Evolutionary conservation across 805 yeast species (phyloP), one percentile per base, ranked within the genome.

Genomic region (Teunomyces stri): DNA sequence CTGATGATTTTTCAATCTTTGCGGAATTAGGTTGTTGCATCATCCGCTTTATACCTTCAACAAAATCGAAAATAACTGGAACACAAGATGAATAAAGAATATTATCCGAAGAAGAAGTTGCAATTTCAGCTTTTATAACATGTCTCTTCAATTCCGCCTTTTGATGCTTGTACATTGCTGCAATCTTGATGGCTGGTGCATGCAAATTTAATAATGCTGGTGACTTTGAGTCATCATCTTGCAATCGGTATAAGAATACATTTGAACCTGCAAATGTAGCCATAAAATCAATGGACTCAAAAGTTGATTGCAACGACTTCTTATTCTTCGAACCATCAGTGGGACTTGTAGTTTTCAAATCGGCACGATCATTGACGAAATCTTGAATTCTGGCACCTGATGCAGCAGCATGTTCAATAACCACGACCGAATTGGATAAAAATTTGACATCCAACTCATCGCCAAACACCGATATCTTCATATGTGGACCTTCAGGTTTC

Each of bases 121-220:
- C 63, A 0, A 85, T 69, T 47, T 85, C 87, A 22, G 78, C 64
- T 16, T 74, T 69, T 18, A 84, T 55, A 20, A 51, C 58, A 55
- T 78, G 86, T 42, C 71, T 75, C 45, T 71, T 73, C 0, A 50
- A 35, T 0, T 69, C 70, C 6, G 43, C 27, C 31, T 68, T 67
- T 13, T 56, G 49, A 52, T 74, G 76, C 3, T 63, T 60, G 58
- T 88, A 89, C 48, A 76, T 80, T 0, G 82, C 55, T 2, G 76
- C 74, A 5, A 86, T 72, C 43, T 72, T 72, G 1, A 91, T 80
- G 1, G 88, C 85, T 0, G 98, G 98, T 0, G 96, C 80, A 44
- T 79, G 85, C 21, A 91, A 65, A 22, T 73, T 76, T 12, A 91
- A 69, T 0, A 87, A 76, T 0, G 69, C 66, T 0, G 89, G 76